A percentile compares a stretch with the other conserved stretches of the same genome.
These are phyloP conservation scores for Pseudogymnoascus sp. DNA, from an alignment of 2,329 filamentous ascomycete species.

Conservation along the genomic window DNA sequence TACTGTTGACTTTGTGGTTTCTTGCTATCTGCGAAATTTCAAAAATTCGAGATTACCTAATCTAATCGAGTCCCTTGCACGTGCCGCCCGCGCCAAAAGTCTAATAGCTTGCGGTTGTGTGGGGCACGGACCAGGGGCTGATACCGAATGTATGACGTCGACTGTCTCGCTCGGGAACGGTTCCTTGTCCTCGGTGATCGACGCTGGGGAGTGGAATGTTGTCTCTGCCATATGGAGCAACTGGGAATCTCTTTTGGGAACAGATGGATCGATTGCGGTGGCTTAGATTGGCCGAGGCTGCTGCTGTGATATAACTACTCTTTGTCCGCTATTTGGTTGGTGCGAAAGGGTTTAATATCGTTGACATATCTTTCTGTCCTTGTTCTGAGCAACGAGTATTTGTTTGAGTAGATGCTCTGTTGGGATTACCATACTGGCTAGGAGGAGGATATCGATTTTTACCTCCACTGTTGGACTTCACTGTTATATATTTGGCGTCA, in stretches of 20 bases:
- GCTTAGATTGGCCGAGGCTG: background rate
- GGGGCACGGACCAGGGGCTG: background rate
- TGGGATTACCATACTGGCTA: background rate
- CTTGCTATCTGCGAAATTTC: background rate
- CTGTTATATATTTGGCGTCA: slow-evolving; percentile 12
- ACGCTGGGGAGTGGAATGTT: background rate
- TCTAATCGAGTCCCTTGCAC: background rate
- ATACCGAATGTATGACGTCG: background rate
- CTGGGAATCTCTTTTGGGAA: background rate
- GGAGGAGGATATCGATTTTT: background rate
- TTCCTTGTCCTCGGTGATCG: background rate
- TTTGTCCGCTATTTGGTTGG: background rate
- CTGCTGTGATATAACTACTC: background rate
- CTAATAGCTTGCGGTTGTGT: no score
- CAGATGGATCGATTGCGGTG: background rate
- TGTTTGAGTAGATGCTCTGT: background rate
- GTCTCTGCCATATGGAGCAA: background rate
- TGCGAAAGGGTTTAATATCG: background rate
- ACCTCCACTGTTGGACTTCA: background rate
- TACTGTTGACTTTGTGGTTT: background rate
- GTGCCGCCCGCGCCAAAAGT: background rate
- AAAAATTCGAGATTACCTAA: background rate
- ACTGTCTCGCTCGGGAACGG: background rate
- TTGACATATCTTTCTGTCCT: background rate
- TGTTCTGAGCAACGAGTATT: background rate